Conservation (phyloP, 768 basidiomycete genomes). For the Kwoniella botswanensis region DNA sequence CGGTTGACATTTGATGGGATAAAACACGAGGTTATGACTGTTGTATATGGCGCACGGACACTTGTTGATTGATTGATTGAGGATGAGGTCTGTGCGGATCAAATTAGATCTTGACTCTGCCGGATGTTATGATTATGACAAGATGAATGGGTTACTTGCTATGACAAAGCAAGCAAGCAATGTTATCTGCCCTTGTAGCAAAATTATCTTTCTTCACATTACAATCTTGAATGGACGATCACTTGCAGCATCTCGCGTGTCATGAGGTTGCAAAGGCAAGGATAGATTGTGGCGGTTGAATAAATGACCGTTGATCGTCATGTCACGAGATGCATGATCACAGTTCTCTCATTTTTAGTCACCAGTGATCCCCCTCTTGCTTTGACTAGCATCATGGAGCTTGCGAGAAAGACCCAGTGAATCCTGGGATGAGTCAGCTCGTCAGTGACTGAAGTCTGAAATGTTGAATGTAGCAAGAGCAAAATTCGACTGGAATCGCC, state of each 20-base stretch:
- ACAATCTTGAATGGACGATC: not conserved
- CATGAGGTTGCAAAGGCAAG: not conserved
- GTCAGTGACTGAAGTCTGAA: too few species aligned
- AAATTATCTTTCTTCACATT: not conserved
- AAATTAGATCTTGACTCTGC: not conserved
- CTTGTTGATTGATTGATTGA: not conserved
- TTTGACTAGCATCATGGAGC: not conserved
- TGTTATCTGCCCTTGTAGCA: not conserved
- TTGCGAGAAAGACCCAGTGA: not conserved
- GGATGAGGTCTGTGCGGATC: conserved; percentile 11
- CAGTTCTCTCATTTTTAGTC: not conserved
- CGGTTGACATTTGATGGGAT: not conserved
- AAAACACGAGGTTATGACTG: conserved; percentile 6
- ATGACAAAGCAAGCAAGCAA: conserved; percentile 1
- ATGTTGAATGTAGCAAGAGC: too few species aligned
- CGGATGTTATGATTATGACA: not conserved
- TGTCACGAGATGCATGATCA: not conserved
- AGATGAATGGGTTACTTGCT: not conserved
- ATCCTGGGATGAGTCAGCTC: not conserved
- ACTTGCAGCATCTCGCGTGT: not conserved
- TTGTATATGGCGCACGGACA: conserved; percentile 13
- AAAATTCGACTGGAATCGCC: not conserved
- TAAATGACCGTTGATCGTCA: not conserved
- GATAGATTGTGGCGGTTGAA: not conserved
- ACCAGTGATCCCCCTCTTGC: not conserved